Percentiles rank a stretch among this genome's conserved stretches.
phyloP scores from a whole-genome alignment of 2,329 filamentous ascomycete genomes.

The Rhynchosporium agropyri region DNA sequence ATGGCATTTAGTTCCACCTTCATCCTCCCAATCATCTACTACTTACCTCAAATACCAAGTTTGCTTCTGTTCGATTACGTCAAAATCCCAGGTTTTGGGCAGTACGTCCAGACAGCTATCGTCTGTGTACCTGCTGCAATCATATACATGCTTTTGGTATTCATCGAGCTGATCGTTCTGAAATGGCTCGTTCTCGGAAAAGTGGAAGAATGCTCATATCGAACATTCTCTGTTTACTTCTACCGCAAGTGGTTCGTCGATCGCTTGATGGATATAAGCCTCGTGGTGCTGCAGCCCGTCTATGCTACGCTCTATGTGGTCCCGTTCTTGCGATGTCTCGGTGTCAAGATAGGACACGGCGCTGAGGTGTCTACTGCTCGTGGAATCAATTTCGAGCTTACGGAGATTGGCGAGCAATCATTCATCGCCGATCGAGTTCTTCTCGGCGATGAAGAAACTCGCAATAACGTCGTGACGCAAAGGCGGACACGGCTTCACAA shows the following conservation, averaged over 20 bases:
- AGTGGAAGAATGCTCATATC: conserved; percentile 15
- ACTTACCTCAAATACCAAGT: conserved; percentile 14
- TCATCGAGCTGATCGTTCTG: conserved; percentile 16
- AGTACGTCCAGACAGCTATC: conserved; percentile 17
- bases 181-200: conserved; percentile 17
- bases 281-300: conserved; percentile 13
- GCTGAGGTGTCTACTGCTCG: conserved; percentile 20
- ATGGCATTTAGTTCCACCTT: conserved; percentile 15
- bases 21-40: conserved; percentile 12
- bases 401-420: conserved; percentile 16
- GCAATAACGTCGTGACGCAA: conserved; percentile 12
- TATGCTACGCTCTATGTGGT: conserved; percentile 16
- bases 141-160: conserved; percentile 21
- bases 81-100: conserved; percentile 12
- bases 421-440: conserved; percentile 16
- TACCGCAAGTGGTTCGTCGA: conserved; percentile 20
- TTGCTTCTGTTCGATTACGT: conserved; percentile 16
- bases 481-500: conserved; percentile 13
- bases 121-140: conserved; percentile 19
- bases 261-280: conserved; percentile 22
- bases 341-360: conserved; percentile 16
- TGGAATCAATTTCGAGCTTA: conserved; percentile 20
- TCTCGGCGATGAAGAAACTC: conserved; percentile 11
- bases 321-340: conserved; percentile 20
- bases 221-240: conserved; percentile 13